Evolutionary conservation across 352 stramenopile genomes (phyloP).

Genomic region (Phytophthora tentaculata): DNA sequence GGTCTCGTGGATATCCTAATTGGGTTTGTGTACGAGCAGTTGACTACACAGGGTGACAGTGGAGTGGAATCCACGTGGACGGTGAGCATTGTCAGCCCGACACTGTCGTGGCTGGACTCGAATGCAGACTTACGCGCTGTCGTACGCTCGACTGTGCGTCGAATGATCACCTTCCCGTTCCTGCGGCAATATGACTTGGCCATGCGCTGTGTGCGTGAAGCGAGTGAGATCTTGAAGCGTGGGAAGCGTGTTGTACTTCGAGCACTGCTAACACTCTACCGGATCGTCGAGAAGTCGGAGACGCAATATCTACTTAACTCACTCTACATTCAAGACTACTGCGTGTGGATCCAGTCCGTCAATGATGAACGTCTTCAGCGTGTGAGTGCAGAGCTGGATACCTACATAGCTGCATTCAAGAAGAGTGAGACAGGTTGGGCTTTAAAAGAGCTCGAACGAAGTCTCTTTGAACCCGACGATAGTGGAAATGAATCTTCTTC

Average conservation of each 20-base stretch:
- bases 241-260: conserved; percentile 92
- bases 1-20: conserved; percentile 95
- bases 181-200: conserved; percentile 92
- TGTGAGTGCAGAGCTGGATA: conserved; percentile 45
- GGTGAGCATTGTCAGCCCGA: conserved; percentile 94
- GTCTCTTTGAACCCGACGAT: conserved; percentile 47
- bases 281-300: conserved; percentile 94
- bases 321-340: conserved; percentile 96
- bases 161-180: conserved; percentile 97
- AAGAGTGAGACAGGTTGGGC: conserved; percentile 83
- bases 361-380: conserved; percentile 50
- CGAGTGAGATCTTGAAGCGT: conserved; percentile 80
- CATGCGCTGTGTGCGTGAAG: conserved; percentile 81
- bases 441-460: conserved; percentile 75
- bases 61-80: conserved; percentile 98
- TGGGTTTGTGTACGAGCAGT: conserved; percentile 96
- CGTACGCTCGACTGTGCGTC: conserved; percentile 77
- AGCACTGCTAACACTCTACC: conserved; percentile 91
- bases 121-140: conserved; percentile 63
- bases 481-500: conserved; percentile 30
- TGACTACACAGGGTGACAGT: conserved; percentile 95
- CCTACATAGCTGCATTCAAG: conserved; percentile 43
- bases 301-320: conserved; percentile 97
- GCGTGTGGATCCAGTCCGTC: conserved; percentile 84
- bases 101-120: conserved; percentile 95